phyloP scores from a whole-genome alignment of 495 filamentous ascomycete species.

The Neurospora sublineolata region DNA sequence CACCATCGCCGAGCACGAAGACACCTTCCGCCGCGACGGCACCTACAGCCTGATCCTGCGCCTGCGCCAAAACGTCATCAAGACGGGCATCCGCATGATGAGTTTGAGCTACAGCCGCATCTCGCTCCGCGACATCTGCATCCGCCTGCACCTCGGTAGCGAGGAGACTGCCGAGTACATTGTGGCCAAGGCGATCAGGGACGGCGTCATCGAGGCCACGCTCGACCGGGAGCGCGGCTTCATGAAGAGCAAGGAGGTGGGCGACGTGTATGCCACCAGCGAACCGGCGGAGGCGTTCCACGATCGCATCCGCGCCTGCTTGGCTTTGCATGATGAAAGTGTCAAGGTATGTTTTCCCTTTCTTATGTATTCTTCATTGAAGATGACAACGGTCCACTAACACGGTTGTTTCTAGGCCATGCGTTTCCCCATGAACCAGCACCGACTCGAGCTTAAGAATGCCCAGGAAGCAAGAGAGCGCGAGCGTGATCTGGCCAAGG shows the following conservation, averaged over 20 bases:
- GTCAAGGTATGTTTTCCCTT: constrained; percentile 63
- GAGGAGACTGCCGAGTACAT: constrained; percentile 98
- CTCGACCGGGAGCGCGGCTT: constrained; percentile 89
- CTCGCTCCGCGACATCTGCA: constrained; percentile 94
- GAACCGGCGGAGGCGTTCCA: constrained; percentile 97
- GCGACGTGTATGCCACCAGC: constrained; percentile 89
- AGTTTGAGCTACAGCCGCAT: constrained; percentile 94
- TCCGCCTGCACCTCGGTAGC: constrained; percentile 78
- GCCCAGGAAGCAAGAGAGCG: constrained; percentile 93
- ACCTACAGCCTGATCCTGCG: constrained; percentile 93
- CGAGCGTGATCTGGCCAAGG: constrained; percentile 93
- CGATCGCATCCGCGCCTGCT: constrained; percentile 82
- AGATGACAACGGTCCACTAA: neutral
- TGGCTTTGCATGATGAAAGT: constrained; percentile 89
- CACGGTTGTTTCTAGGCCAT: constrained; percentile 55
- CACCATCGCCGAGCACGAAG: constrained; percentile 65
- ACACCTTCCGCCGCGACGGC: constrained; percentile 81
- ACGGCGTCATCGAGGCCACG: constrained; percentile 94
- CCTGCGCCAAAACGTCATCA: constrained; percentile 95
- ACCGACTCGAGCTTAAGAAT: constrained; percentile 93
- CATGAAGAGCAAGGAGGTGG: constrained; percentile 96
- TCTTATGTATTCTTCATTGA: neutral
- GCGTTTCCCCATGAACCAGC: constrained; percentile 98
- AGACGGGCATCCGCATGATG: constrained; percentile 98
- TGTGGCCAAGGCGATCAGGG: constrained; percentile 94